Conservation (phyloP, 192 early-diverging fungal genomes). For the Podochytrium sp. region DNA sequence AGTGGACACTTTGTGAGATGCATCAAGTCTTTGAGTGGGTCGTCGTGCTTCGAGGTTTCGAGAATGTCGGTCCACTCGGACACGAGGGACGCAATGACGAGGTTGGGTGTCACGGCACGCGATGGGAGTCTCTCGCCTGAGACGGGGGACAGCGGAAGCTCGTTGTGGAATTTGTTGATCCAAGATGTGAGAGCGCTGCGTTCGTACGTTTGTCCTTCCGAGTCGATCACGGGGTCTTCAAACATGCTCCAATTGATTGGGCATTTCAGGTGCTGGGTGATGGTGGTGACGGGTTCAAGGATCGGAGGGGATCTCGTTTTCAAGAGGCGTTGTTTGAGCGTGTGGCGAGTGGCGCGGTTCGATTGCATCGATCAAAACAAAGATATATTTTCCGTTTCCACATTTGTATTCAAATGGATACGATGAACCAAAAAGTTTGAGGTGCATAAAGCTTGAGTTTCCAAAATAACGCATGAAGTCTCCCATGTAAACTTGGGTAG, state of each 20-base stretch:
- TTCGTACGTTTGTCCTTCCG: constrained; percentile 1
- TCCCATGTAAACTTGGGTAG: no score
- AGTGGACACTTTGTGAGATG: not conserved
- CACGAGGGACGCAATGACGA: not conserved
- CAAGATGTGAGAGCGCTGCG: not conserved
- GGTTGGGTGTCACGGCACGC: not conserved
- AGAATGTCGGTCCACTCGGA: not conserved
- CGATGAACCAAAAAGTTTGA: no score
- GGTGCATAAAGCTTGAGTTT: no score
- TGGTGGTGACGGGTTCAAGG: not conserved
- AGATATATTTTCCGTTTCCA: no score
- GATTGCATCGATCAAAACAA: no score
- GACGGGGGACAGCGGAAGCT: no score
- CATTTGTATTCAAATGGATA: no score
- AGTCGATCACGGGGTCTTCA: not conserved
- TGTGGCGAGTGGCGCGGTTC: no score
- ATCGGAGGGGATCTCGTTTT: not conserved
- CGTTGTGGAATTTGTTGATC: no score
- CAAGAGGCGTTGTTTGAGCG: no score
- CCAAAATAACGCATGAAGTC: no score
- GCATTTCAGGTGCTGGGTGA: not conserved
- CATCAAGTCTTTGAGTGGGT: not conserved
- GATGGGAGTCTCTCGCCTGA: not conserved
- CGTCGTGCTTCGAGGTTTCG: not conserved
- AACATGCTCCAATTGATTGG: not conserved